phyloP scores from a whole-genome alignment of 75 land plant species.

The Picea glauca region DNA sequence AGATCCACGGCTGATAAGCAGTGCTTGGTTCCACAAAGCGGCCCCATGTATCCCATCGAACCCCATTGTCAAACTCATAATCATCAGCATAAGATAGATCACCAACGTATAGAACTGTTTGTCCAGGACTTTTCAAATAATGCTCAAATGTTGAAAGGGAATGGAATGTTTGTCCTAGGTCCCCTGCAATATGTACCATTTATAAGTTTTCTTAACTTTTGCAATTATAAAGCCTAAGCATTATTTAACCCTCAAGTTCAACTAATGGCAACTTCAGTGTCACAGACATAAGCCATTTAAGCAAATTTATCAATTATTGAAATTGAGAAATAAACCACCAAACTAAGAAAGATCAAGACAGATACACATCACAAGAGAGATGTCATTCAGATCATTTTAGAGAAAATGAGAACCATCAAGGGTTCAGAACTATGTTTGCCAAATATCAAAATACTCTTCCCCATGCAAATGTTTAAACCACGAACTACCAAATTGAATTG shows the following conservation, averaged over 20 bases:
- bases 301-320: too few relatives aligned
- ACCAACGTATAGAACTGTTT: conserved; percentile 77
- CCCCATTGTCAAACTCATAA: conserved; percentile 58
- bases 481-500: too few relatives aligned
- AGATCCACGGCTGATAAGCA: conserved; percentile 99
- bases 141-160: conserved; percentile 82
- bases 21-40: conserved; percentile 72
- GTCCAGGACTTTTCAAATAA: conserved; percentile 66
- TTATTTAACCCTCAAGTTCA: background rate
- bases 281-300: too few relatives aligned
- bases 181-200: conserved; percentile 47
- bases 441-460: too few relatives aligned
- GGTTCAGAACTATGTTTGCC: too few relatives aligned
- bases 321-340: too few relatives aligned
- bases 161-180: conserved; percentile 89
- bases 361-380: too few relatives aligned
- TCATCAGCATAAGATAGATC: conserved; percentile 95
- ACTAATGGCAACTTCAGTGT: background rate
- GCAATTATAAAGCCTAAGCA: background rate
- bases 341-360: too few relatives aligned
- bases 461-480: too few relatives aligned
- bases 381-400: too few relatives aligned
- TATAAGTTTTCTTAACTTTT: background rate
- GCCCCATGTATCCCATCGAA: conserved; percentile 93
- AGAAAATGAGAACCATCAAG: too few relatives aligned